phyloP scores from a whole-genome alignment of 1,139 yeast species.

The Yamadazyma triangularis region DNA sequence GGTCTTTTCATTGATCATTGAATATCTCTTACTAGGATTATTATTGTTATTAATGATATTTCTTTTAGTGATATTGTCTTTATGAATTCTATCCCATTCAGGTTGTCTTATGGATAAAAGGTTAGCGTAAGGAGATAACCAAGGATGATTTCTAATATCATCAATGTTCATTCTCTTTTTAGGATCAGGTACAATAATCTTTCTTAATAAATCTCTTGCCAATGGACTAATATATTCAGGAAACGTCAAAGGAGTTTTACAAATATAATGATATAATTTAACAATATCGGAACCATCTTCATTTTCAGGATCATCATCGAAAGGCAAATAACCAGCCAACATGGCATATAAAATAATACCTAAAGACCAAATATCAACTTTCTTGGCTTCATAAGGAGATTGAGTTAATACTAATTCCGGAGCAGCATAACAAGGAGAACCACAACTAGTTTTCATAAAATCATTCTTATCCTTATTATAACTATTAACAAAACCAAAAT shows the following conservation, averaged over 20 bases:
- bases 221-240: slow-evolving; percentile 91
- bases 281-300: slow-evolving; percentile 96
- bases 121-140: slow-evolving; percentile 80
- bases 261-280: slow-evolving; percentile 84
- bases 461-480: slow-evolving; percentile 60
- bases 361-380: slow-evolving; percentile 95
- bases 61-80: slow-evolving; percentile 20
- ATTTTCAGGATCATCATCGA: slow-evolving; percentile 95
- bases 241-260: slow-evolving; percentile 86
- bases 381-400: slow-evolving; percentile 86
- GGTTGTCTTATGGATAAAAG: slow-evolving; percentile 79
- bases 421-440: slow-evolving; percentile 98
- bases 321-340: slow-evolving; percentile 96
- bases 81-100: slow-evolving; percentile 76
- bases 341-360: slow-evolving; percentile 95
- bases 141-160: slow-evolving; percentile 75
- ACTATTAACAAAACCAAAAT: slow-evolving; percentile 90
- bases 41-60: slow-evolving; percentile 6
- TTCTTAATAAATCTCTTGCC: slow-evolving; percentile 85
- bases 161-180: slow-evolving; percentile 63
- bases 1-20: slow-evolving; percentile 44
- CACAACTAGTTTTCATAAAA: slow-evolving; percentile 93
- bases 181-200: slow-evolving; percentile 86
- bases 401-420: slow-evolving; percentile 92
- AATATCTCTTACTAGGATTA: slow-evolving; percentile 33